Evolutionary conservation across 768 basidiomycete genomes (phyloP).

Genomic region (Ramaria sp.): DNA sequence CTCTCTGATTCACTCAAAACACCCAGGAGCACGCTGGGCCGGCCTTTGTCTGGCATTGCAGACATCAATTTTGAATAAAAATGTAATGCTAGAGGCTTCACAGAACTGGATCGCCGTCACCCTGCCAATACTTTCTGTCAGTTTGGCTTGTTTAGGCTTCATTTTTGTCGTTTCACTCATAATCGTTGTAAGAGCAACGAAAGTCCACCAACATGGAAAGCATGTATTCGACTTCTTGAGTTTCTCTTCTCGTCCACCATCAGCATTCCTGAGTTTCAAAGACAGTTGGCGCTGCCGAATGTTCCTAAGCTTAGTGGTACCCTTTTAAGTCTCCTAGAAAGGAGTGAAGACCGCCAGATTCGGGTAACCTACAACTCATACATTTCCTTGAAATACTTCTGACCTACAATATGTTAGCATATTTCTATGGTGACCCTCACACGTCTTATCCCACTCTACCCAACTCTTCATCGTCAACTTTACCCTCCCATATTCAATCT

Average conservation of each 20-base stretch:
- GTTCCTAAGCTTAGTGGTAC: constrained; percentile 59
- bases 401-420: constrained; percentile 23
- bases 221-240: constrained; percentile 51
- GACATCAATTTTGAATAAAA: constrained; percentile 46
- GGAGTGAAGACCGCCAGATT: constrained; percentile 36
- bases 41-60: constrained; percentile 66
- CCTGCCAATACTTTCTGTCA: constrained; percentile 59
- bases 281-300: constrained; percentile 64
- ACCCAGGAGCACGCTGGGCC: constrained; percentile 69
- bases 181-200: constrained; percentile 51
- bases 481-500: constrained; percentile 41
- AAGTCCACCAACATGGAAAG: constrained; percentile 45
- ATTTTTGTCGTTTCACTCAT: constrained; percentile 12
- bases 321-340: constrained; percentile 45
- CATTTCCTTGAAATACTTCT: constrained; percentile 4
- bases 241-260: constrained; percentile 48
- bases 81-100: constrained; percentile 56
- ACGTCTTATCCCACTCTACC: constrained; percentile 52
- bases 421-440: constrained; percentile 37
- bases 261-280: constrained; percentile 67
- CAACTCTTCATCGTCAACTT: constrained; percentile 50
- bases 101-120: constrained; percentile 60
- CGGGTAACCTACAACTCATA: constrained; percentile 29
- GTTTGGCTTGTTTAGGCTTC: constrained; percentile 24
- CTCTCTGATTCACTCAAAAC: constrained; percentile 67